Percentiles rank a stretch among this genome's conserved stretches.
Conservation (phyloP, 2,329 filamentous ascomycete species). For the Scolecobasidium constrictum region DNA sequence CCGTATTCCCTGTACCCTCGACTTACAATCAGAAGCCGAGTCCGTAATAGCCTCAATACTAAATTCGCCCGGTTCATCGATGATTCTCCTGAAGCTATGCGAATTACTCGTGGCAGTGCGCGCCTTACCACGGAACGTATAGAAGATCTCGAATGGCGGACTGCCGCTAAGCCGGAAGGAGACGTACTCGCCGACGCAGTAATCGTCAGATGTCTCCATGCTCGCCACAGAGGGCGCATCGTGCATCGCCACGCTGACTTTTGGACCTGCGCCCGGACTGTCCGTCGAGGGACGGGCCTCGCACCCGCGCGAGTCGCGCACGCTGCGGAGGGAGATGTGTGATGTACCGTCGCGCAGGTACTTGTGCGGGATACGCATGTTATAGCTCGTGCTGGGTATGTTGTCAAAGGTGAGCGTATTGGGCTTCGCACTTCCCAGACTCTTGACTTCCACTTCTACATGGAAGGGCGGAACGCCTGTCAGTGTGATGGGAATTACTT, state of each 20-base stretch:
- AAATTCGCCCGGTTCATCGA: conserved; percentile 83
- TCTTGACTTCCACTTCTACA: conserved; percentile 86
- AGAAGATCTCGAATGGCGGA: conserved; percentile 85
- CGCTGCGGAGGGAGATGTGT: conserved; percentile 76
- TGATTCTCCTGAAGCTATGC: conserved; percentile 84
- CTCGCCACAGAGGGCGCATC: conserved; percentile 87
- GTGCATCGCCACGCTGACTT: conserved; percentile 84
- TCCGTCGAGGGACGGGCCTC: conserved; percentile 53
- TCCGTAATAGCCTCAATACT: conserved; percentile 79
- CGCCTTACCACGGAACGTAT: conserved; percentile 70
- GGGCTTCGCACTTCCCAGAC: conserved; percentile 67
- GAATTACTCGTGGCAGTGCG: conserved; percentile 70
- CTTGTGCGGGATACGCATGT: conserved; percentile 73
- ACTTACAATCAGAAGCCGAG: conserved; percentile 77
- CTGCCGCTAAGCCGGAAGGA: conserved; percentile 85
- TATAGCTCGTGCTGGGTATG: conserved; percentile 63
- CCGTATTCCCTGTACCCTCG: conserved; percentile 45
- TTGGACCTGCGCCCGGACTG: conserved; percentile 46
- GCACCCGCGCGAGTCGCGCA: conserved; percentile 80
- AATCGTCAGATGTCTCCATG: conserved; percentile 73
- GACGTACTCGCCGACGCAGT: conserved; percentile 91
- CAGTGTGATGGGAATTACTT: conserved; percentile 77
- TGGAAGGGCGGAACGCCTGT: conserved; percentile 80
- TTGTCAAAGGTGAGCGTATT: conserved; percentile 75
- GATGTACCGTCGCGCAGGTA: conserved; percentile 83